These are phyloP conservation scores for Pyrenula massariospora DNA, from an alignment of 495 filamentous ascomycete species.

Conservation along the genomic window DNA sequence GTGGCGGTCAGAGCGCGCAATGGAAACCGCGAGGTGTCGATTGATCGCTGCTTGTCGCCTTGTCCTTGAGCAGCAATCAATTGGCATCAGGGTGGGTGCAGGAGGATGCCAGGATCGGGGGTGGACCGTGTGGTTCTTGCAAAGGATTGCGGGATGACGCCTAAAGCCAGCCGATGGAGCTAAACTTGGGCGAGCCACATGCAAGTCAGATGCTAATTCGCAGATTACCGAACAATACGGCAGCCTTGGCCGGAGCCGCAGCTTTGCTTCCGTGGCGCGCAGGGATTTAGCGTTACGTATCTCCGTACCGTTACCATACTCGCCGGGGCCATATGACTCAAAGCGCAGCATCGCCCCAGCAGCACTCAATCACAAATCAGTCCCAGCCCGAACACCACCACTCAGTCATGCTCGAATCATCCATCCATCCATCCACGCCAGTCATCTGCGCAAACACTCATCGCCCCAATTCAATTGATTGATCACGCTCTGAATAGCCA, in stretches of 20 bases:
- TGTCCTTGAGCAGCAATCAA: neutral
- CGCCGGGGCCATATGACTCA: neutral
- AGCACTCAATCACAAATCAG: neutral
- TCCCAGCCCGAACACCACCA: neutral
- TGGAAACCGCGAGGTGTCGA: neutral
- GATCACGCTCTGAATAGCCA: neutral
- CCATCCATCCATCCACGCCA: too few species aligned
- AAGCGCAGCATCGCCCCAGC: neutral
- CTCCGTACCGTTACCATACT: too few species aligned
- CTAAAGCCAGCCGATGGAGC: too few species aligned
- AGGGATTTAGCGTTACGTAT: too few species aligned
- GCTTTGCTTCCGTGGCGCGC: too few species aligned
- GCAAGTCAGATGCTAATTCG: neutral
- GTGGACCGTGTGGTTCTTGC: neutral
- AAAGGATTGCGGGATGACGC: neutral
- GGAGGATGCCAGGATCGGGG: neutral
- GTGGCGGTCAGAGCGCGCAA: neutral
- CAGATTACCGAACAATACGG: too few species aligned
- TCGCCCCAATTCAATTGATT: neutral
- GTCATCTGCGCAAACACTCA: neutral
- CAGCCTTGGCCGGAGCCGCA: too few species aligned
- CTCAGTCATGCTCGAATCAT: neutral
- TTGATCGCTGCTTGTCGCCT: too few species aligned
- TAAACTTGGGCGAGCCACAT: neutral
- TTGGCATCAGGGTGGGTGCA: neutral